phyloP scores from a whole-genome alignment of 768 basidiomycete genomes.

The Chalciporus chontae region DNA sequence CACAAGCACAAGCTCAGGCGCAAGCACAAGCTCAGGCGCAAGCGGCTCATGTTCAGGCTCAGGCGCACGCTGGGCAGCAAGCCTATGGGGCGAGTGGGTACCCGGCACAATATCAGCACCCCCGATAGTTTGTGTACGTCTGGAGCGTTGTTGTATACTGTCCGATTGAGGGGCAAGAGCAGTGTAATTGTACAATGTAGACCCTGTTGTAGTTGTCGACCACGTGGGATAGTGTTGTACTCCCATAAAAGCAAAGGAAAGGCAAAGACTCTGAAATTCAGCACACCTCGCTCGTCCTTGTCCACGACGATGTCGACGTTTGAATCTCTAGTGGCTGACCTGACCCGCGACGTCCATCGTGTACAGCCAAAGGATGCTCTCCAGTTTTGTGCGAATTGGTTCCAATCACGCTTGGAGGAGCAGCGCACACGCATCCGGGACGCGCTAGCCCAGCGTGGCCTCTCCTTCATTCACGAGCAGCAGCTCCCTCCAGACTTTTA shows the following conservation, averaged over 20 bases:
- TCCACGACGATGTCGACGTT: constrained; percentile 59
- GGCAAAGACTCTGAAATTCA: constrained; percentile 3
- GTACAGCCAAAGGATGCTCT: constrained; percentile 88
- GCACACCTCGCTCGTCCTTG: constrained; percentile 1
- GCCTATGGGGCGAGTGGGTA: constrained; percentile 27
- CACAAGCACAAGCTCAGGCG: constrained; percentile 28
- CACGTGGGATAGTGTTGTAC: constrained; percentile 25
- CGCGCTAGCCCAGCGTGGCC: constrained; percentile 45
- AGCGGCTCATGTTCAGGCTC: constrained; percentile 35
- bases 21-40: constrained; percentile 33
- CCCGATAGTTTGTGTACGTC: constrained; percentile 17
- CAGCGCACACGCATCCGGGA: constrained; percentile 75
- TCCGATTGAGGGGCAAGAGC: neutral
- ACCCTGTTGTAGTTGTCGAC: neutral
- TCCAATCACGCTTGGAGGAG: constrained; percentile 82
- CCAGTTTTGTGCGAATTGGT: constrained; percentile 94
- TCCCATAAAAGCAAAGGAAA: constrained; percentile 7
- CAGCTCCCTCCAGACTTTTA: constrained; percentile 58
- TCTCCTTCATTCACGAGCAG: constrained; percentile 46
- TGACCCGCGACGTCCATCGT: constrained; percentile 81
- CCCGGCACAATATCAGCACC: constrained; percentile 31
- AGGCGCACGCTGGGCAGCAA: constrained; percentile 31
- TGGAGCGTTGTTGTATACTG: neutral
- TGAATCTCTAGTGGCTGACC: constrained; percentile 75
- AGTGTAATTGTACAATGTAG: neutral